A percentile compares a stretch with the other conserved stretches of the same genome.
Evolutionary conservation across 2,329 filamentous ascomycete genomes (phyloP).

Genomic region (Thermoascus crustaceus): DNA sequence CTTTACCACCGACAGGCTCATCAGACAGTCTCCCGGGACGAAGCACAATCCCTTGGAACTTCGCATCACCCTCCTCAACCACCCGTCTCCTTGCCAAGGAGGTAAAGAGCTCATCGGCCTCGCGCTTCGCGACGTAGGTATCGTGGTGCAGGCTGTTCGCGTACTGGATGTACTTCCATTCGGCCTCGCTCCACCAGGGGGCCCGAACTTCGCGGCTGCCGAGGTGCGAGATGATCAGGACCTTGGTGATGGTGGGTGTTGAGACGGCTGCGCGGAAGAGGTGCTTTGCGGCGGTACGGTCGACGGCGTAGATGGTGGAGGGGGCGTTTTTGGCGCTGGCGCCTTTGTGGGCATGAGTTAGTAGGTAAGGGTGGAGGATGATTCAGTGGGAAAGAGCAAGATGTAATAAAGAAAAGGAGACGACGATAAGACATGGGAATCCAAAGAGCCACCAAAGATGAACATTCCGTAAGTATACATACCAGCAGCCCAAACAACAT

Average conservation of each 20-base stretch:
- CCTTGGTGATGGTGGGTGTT: not conserved
- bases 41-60: not conserved
- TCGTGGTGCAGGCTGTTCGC: constrained; percentile 1
- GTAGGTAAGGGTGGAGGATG: not conserved
- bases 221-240: constrained; percentile 2
- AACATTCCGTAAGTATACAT: not conserved
- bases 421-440: not conserved
- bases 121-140: constrained; percentile 2
- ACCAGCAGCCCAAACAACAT: constrained; percentile 5
- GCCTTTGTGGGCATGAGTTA: not conserved
- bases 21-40: not conserved
- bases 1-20: not conserved
- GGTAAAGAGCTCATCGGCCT: constrained; percentile 2
- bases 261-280: constrained; percentile 2
- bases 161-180: constrained; percentile 4
- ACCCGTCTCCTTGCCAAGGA: constrained; percentile 1
- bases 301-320: not conserved
- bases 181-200: constrained; percentile 2
- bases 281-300: constrained; percentile 3
- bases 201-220: constrained; percentile 1
- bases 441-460: not conserved
- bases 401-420: not conserved
- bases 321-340: not conserved
- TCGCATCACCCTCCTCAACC: not conserved
- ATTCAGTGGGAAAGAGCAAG: not conserved